Evolutionary conservation across 768 basidiomycete genomes (phyloP).

Genomic region (Tylopilus plumbeoviolaceoides): DNA sequence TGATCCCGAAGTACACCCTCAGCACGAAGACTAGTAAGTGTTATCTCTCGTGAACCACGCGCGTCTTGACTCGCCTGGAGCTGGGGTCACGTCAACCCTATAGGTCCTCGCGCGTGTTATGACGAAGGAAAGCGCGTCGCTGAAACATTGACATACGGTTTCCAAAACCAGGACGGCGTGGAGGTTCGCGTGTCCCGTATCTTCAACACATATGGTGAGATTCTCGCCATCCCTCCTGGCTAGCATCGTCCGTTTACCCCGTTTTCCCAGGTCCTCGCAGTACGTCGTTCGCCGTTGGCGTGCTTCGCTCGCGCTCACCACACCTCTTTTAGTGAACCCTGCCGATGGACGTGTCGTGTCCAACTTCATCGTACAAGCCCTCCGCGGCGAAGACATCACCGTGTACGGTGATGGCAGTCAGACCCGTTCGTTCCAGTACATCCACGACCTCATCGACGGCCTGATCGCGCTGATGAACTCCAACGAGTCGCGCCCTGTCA

Average conservation of each 20-base stretch:
- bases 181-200: slow-evolving; percentile 97
- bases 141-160: slow-evolving; percentile 96
- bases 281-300: slow-evolving; percentile 37
- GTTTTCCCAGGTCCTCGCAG: slow-evolving; percentile 53
- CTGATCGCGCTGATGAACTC: slow-evolving; percentile 95
- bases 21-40: slow-evolving; percentile 89
- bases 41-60: not conserved
- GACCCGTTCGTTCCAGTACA: slow-evolving; percentile 96
- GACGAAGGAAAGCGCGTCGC: slow-evolving; percentile 99
- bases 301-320: slow-evolving; percentile 21
- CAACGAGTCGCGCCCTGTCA: slow-evolving; percentile 87
- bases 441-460: slow-evolving; percentile 96
- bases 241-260: not conserved
- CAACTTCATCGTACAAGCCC: slow-evolving; percentile 97
- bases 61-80: slow-evolving; percentile 36
- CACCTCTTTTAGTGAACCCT: slow-evolving; percentile 72
- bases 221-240: not conserved
- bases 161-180: slow-evolving; percentile 90
- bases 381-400: slow-evolving; percentile 95
- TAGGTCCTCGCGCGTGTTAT: slow-evolving; percentile 98
- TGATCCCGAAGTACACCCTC: slow-evolving; percentile 97
- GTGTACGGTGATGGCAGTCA: slow-evolving; percentile 93
- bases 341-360: slow-evolving; percentile 96
- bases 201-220: slow-evolving; percentile 88
- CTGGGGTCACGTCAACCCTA: slow-evolving; percentile 99